Conservation (phyloP, 176 grass and related monocot genomes). For the Oryza meridionalis region DNA sequence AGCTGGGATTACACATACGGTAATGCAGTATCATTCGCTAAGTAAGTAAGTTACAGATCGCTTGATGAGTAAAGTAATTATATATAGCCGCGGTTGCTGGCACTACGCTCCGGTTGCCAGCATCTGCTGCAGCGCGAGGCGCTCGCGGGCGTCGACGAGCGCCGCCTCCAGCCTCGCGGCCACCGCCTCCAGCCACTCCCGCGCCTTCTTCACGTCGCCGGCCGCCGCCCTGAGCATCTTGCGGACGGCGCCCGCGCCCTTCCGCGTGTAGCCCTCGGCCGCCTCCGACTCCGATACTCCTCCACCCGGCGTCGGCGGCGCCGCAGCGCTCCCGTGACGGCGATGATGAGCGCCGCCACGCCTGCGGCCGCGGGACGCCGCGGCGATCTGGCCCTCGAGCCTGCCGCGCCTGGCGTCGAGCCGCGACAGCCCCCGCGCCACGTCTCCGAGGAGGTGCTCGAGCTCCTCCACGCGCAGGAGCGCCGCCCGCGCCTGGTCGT, state of each 20-base stretch:
- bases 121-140: not conserved
- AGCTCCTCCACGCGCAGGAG: slow-evolving; percentile 1
- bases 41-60: not conserved
- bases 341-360: not conserved
- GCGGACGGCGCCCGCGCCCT: not conserved
- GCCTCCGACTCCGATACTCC: too few species aligned
- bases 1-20: too few species aligned
- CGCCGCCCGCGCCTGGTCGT: not conserved
- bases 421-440: not conserved
- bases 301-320: too few species aligned
- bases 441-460: not conserved
- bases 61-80: not conserved
- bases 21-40: not conserved
- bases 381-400: slow-evolving; percentile 14
- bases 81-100: not conserved
- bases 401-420: not conserved
- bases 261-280: not conserved
- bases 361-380: slow-evolving; percentile 13
- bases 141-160: not conserved
- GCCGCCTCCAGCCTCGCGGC: not conserved
- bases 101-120: not conserved
- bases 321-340: not conserved
- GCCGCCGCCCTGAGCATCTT: not conserved
- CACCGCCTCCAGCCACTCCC: not conserved
- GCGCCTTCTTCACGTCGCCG: not conserved